Evolutionary conservation across 2,329 filamentous ascomycete species (phyloP).

Genomic region (Aspergillus fructus): DNA sequence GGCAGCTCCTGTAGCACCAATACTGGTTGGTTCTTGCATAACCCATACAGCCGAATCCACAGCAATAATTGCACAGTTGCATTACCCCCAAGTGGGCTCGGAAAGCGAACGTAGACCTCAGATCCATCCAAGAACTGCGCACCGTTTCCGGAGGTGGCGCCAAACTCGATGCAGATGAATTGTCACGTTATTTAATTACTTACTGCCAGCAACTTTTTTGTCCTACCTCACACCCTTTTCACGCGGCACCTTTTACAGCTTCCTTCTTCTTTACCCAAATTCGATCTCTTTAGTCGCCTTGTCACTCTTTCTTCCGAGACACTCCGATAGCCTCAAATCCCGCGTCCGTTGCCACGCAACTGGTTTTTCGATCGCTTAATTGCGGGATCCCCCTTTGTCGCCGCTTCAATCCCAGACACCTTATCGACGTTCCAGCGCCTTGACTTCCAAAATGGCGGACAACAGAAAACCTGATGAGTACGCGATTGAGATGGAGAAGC

Average conservation of each 20-base stretch:
- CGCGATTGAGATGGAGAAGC: constrained; percentile 66
- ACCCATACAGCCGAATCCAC: neutral
- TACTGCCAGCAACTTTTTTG: constrained; percentile 7
- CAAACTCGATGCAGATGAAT: neutral
- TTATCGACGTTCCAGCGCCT: constrained; percentile 3
- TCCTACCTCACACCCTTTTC: constrained; percentile 1
- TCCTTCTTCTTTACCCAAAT: neutral
- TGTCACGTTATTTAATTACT: neutral
- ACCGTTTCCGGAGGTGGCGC: constrained; percentile 15
- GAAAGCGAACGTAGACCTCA: neutral
- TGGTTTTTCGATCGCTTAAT: neutral
- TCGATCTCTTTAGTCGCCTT: neutral
- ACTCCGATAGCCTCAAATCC: neutral
- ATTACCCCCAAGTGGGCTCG: neutral
- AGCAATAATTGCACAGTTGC: too few species aligned
- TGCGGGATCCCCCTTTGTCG: constrained; percentile 2
- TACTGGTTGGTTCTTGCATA: neutral
- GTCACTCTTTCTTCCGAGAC: neutral
- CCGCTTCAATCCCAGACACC: neutral
- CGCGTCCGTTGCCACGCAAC: neutral
- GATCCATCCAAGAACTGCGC: neutral
- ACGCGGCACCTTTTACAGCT: constrained; percentile 1
- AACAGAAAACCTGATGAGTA: constrained; percentile 85
- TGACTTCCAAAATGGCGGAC: constrained; percentile 66
- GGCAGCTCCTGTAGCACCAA: neutral